phyloP scores from a whole-genome alignment of 129 eudicot species.

The Mikania micrantha region DNA sequence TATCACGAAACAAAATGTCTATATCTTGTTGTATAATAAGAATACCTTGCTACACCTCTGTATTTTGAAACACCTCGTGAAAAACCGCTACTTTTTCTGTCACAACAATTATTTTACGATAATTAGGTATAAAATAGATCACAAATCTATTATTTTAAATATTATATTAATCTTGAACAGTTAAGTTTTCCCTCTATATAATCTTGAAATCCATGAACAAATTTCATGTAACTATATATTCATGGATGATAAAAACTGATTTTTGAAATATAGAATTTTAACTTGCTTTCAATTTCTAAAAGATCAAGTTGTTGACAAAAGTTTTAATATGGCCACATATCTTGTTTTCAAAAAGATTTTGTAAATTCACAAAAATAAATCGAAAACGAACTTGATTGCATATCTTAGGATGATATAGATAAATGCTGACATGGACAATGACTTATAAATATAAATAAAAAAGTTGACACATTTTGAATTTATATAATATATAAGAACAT shows the following conservation, averaged over 20 bases:
- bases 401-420: too few relatives aligned
- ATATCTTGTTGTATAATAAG: conserved; percentile 16
- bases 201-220: neutral
- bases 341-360: neutral
- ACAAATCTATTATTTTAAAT: neutral
- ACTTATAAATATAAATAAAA: neutral
- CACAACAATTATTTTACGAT: neutral
- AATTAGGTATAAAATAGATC: neutral
- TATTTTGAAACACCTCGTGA: conserved; percentile 93
- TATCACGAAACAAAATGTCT: too few relatives aligned
- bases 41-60: conserved; percentile 93
- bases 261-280: neutral
- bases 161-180: too few relatives aligned
- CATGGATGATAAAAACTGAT: neutral
- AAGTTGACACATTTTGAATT: neutral
- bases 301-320: neutral
- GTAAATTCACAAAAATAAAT: neutral
- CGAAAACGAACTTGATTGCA: too few relatives aligned
- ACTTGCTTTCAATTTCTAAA: neutral
- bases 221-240: neutral
- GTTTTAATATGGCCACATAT: neutral
- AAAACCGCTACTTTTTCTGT: conserved; percentile 84
- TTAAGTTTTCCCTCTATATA: neutral
- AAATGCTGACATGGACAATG: neutral
- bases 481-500: neutral